Percentiles rank a stretch among this genome's conserved stretches.
phyloP scores from a whole-genome alignment of 192 early-diverging fungal genomes.

The Linnemannia exigua region DNA sequence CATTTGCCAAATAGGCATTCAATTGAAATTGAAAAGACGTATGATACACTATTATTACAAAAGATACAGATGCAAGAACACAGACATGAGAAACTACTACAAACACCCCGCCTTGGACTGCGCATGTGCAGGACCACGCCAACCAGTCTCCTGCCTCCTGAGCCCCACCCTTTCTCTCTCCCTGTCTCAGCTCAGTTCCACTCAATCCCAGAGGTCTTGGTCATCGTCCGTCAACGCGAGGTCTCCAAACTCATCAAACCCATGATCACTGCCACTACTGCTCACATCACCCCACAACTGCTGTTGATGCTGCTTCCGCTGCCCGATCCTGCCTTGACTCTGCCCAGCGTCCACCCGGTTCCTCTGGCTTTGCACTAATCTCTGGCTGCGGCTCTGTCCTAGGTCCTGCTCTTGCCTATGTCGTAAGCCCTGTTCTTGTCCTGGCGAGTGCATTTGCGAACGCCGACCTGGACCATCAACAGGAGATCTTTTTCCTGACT shows the following conservation, averaged over 20 bases:
- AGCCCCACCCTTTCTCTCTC: no score
- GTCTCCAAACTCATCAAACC: slow-evolving; percentile 27
- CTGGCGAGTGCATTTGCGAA: neutral
- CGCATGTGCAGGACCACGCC: no score
- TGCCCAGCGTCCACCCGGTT: neutral
- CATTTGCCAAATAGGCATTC: no score
- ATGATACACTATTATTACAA: no score
- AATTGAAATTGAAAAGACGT: no score
- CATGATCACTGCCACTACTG: slow-evolving; percentile 1
- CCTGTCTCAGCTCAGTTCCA: neutral
- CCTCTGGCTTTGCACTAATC: neutral
- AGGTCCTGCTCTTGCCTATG: neutral
- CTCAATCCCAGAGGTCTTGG: neutral
- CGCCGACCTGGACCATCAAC: neutral
- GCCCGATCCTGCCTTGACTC: neutral
- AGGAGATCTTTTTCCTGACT: neutral
- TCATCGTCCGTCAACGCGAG: slow-evolving; percentile 10
- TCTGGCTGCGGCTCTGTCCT: neutral
- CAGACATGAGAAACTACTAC: no score
- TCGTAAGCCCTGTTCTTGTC: neutral
- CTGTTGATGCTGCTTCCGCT: no score
- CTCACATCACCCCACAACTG: slow-evolving; percentile 3
- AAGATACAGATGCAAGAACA: no score
- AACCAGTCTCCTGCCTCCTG: neutral
- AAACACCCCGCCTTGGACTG: no score